Conservation (phyloP, 169 alveolate species). For the Eimeria tenella region DNA sequence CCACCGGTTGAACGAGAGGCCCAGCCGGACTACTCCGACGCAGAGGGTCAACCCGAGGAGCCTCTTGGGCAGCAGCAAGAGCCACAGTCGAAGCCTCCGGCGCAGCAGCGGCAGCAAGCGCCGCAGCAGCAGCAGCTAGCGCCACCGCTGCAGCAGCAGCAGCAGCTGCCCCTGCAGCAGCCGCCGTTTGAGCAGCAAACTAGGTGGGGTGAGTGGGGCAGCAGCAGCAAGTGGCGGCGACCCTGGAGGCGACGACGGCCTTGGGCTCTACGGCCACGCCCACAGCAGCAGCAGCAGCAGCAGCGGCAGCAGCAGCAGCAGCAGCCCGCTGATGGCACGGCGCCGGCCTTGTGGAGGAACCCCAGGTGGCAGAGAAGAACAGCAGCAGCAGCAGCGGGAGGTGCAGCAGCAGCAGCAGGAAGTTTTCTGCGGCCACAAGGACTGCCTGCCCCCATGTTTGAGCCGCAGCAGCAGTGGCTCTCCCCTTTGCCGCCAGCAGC, state of each 20-base stretch:
- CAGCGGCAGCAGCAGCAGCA: slow-evolving; percentile 29
- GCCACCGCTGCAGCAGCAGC: not conserved
- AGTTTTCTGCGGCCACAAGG: not conserved
- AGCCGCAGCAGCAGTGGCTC: not conserved
- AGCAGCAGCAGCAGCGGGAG: slow-evolving; percentile 16
- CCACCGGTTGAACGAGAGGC: not conserved
- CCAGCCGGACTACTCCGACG: not conserved
- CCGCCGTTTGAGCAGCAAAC: not conserved
- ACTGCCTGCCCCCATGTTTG: not conserved
- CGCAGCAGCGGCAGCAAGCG: slow-evolving; percentile 9
- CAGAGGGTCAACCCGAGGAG: not conserved
- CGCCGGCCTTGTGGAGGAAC: not conserved
- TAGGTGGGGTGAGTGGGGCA: not conserved
- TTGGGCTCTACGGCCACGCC: not conserved
- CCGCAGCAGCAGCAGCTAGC: not conserved
- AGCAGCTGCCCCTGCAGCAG: slow-evolving; percentile 33
- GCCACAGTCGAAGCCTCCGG: not conserved
- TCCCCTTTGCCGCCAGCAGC: not conserved
- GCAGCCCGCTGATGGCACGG: not conserved
- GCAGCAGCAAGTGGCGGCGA: not conserved
- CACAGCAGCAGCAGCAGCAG: slow-evolving; percentile 8
- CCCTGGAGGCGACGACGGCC: slow-evolving; percentile 3
- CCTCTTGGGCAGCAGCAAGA: not conserved
- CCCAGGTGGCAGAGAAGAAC: not conserved
- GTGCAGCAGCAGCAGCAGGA: slow-evolving; percentile 5